Conservation (phyloP, 75 land plant genomes). For the Pinus albicaulis region DNA sequence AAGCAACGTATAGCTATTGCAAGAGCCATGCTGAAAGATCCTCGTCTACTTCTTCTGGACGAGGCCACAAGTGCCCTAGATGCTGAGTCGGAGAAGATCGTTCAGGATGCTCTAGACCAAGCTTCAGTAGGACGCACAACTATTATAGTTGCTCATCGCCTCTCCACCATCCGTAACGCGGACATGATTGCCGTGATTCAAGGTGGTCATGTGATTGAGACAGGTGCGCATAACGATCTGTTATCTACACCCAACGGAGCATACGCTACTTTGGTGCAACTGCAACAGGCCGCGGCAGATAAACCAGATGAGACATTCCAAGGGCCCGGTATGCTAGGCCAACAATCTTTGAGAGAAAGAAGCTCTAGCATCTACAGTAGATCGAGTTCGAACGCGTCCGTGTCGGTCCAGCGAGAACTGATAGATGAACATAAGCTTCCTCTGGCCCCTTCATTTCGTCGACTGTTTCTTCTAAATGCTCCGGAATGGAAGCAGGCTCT, state of each 20-base stretch:
- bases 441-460: slow-evolving; percentile 41
- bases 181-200: slow-evolving; percentile 31
- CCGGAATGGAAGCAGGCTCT: slow-evolving; percentile 68
- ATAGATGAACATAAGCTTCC: background rate
- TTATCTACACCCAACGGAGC: slow-evolving; percentile 5
- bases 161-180: slow-evolving; percentile 32
- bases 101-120: slow-evolving; percentile 26
- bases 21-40: slow-evolving; percentile 26
- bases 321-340: slow-evolving; percentile 13
- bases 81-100: slow-evolving; percentile 31
- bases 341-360: slow-evolving; percentile 10
- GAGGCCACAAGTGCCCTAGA: slow-evolving; percentile 42
- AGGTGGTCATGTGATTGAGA: slow-evolving; percentile 17
- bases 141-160: slow-evolving; percentile 32
- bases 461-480: slow-evolving; percentile 52
- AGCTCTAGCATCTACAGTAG: background rate
- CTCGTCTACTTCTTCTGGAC: slow-evolving; percentile 26
- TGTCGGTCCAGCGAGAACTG: slow-evolving; percentile 7
- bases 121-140: slow-evolving; percentile 31
- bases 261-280: slow-evolving; percentile 23
- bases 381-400: slow-evolving; percentile 10
- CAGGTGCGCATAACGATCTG: slow-evolving; percentile 11
- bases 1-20: slow-evolving; percentile 39
- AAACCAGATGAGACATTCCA: background rate
- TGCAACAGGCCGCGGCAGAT: background rate